Conservation (phyloP, 768 basidiomycete species). For the Phanerochaete carnosa region DNA sequence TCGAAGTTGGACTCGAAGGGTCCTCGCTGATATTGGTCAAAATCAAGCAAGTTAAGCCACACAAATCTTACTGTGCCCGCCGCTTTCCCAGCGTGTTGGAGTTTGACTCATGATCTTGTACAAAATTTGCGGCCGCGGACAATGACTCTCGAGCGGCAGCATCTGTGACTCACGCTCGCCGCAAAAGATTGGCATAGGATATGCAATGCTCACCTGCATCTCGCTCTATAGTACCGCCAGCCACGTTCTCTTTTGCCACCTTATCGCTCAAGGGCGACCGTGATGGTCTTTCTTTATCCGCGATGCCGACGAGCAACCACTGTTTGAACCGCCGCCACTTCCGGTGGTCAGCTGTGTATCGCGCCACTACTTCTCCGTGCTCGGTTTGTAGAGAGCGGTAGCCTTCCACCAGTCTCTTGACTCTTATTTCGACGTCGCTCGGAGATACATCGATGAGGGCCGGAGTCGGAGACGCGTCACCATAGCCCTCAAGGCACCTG, state of each 20-base stretch:
- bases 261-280: neutral
- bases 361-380: constrained; percentile 27
- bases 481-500: too few relatives aligned
- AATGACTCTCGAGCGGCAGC: neutral
- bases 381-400: neutral
- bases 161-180: neutral
- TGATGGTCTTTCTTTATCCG: neutral
- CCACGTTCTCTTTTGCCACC: neutral
- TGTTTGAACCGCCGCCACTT: constrained; percentile 29
- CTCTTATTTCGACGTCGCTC: neutral
- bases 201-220: neutral
- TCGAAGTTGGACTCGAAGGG: neutral
- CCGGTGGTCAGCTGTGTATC: constrained; percentile 44
- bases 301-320: constrained; percentile 28
- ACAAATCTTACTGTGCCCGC: neutral
- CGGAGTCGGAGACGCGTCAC: too few relatives aligned
- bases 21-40: neutral
- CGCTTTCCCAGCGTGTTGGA: neutral
- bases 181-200: neutral
- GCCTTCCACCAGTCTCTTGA: neutral
- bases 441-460: too few relatives aligned
- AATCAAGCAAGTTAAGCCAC: neutral
- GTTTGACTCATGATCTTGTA: neutral
- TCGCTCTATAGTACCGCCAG: neutral
- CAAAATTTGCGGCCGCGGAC: neutral